phyloP scores from a whole-genome alignment of 2,329 filamentous ascomycete species.

The Fusarium sp. region DNA sequence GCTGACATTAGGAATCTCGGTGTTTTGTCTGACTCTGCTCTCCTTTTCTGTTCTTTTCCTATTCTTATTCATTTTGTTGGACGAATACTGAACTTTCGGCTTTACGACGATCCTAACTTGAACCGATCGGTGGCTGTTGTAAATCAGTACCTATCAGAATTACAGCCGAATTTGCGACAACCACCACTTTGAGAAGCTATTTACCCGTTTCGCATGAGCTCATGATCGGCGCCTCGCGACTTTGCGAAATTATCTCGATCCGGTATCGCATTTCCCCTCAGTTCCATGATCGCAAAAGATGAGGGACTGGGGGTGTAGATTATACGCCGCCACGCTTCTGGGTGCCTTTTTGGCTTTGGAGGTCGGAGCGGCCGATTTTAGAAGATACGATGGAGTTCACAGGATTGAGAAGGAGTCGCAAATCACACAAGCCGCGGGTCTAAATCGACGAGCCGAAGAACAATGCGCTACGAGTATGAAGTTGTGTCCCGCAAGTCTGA shows the following conservation, averaged over 20 bases:
- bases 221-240: slow-evolving; percentile 24
- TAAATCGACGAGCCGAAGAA: slow-evolving; percentile 33
- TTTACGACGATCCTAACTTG: slow-evolving; percentile 7
- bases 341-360: slow-evolving; percentile 35
- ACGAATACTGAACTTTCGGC: slow-evolving; percentile 1
- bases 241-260: slow-evolving; percentile 13
- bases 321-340: slow-evolving; percentile 33
- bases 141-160: slow-evolving; percentile 1
- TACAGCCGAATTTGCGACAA: slow-evolving; percentile 14
- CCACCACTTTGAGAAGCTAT: neutral
- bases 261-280: slow-evolving; percentile 22
- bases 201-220: slow-evolving; percentile 16
- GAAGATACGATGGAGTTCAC: slow-evolving; percentile 48
- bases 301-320: slow-evolving; percentile 40
- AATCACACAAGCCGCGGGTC: slow-evolving; percentile 35
- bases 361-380: slow-evolving; percentile 45
- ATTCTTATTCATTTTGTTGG: slow-evolving; percentile 2
- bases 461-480: slow-evolving; percentile 46
- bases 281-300: slow-evolving; percentile 36
- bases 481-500: slow-evolving; percentile 53
- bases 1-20: slow-evolving; percentile 39
- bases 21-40: slow-evolving; percentile 19
- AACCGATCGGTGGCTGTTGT: slow-evolving; percentile 12
- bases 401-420: slow-evolving; percentile 46
- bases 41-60: slow-evolving; percentile 22